Percentiles rank a stretch among this genome's conserved stretches.
These are phyloP conservation scores for Apiotrichum montevideense DNA, from an alignment of 1,284 basidiomycete genomes.

Conservation along the genomic window DNA sequence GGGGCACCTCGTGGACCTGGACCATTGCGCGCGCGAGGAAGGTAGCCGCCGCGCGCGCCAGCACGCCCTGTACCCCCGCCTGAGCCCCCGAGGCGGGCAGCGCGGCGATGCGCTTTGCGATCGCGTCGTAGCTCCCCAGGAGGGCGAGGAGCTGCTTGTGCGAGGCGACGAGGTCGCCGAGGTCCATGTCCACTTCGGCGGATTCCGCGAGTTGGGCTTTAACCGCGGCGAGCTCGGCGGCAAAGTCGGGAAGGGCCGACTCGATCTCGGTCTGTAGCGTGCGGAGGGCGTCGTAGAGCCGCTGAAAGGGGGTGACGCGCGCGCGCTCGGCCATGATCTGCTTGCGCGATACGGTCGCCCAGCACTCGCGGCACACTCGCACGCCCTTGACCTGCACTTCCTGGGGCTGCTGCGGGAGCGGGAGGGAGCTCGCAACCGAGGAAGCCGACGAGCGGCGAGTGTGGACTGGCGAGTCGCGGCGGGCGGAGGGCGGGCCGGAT, in stretches of 20 bases:
- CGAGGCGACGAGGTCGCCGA: conserved; percentile 56
- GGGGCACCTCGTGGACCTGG: conserved; percentile 54
- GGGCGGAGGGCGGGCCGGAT: neutral
- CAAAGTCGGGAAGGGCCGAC: conserved; percentile 61
- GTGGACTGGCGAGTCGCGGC: neutral
- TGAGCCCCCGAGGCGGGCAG: conserved; percentile 70
- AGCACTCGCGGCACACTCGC: conserved; percentile 74
- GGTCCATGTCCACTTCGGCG: conserved; percentile 24
- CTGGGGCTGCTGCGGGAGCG: conserved; percentile 47
- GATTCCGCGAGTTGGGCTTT: conserved; percentile 36
- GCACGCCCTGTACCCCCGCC: conserved; percentile 73
- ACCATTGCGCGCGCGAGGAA: conserved; percentile 73
- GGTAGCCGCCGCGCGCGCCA: conserved; percentile 66
- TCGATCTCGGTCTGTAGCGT: conserved; percentile 71
- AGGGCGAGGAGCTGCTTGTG: conserved; percentile 75
- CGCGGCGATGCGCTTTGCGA: conserved; percentile 74
- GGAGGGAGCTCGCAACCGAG: conserved; percentile 13
- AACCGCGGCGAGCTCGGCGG: conserved; percentile 58
- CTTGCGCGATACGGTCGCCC: conserved; percentile 66
- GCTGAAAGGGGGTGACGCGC: conserved; percentile 59
- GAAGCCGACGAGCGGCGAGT: neutral
- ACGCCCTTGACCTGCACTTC: conserved; percentile 77
- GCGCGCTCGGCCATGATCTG: conserved; percentile 69
- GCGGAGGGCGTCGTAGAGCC: conserved; percentile 68
- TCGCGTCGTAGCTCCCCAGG: conserved; percentile 79